Base-by-base conservation (phyloP, 495 filamentous ascomycete genomes). In the Tuber brumale region DNA sequence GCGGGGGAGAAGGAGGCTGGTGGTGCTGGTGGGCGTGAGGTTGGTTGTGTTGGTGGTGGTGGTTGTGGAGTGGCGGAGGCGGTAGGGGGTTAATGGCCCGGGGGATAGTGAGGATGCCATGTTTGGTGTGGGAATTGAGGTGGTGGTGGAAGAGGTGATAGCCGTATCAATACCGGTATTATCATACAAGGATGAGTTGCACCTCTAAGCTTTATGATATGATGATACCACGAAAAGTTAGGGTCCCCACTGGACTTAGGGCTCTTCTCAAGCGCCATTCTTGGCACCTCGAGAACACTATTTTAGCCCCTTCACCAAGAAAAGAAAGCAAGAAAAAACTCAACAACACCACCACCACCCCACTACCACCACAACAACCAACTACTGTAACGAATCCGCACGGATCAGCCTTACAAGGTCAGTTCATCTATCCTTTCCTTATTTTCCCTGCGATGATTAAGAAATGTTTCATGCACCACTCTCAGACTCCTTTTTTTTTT, bases 1-100 rank as follows among this genome's bases (percentile, higher is more conserved):
- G 44, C 91, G 89, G 19, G 85, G 82, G 0, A 91, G 91, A 10
- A 91, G 92, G 19, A 89, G 89, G 70, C 90, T 88, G 41, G 86
- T 85, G 48, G 85, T 75, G 31, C 23, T 19, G 16, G 37, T 35
- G 39, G 76, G 37, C 41, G 57, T 41, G 23, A 72, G 73, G 48
- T 78, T 76, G 21, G 69, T 72, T 43, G 75, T n/a, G 76, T 51
- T n/a, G 72, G 79, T 39, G 18, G 72, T 42, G 45, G 76, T 74
- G 44, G 80, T 70, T 12, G 80, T 8, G 21, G 46, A 12, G 80
- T 21, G 61, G 37, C 76, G 78, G 51, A 71, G 71, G 9, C 72
- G 57, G 45, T 66, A 69, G 46, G 41, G 77, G 57, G 72, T 73
- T 6, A 70, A 69, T 44, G 74, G 76, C 0, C 44, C 70, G 12